These are phyloP conservation scores for Trypanosoma brucei DNA, from an alignment of 208 protist genomes.

Conservation along the genomic window DNA sequence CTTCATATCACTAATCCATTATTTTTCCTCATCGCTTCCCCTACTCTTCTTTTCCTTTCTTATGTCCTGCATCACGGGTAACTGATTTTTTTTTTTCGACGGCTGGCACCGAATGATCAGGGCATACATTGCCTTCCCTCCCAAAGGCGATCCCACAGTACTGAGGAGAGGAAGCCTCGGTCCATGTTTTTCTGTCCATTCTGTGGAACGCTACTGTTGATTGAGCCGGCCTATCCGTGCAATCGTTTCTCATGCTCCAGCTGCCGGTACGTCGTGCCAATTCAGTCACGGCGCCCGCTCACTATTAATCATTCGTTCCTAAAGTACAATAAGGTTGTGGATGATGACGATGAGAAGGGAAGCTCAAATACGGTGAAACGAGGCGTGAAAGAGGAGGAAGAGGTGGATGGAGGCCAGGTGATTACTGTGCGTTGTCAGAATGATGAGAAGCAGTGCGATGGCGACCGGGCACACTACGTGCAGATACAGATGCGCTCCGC, in stretches of 20 bases:
- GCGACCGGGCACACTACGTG: constrained; percentile 89
- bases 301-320: constrained; percentile 61
- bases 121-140: background rate
- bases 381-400: constrained; percentile 28
- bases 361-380: background rate
- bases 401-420: constrained; percentile 63
- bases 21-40: no score
- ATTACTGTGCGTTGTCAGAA: constrained; percentile 82
- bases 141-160: background rate
- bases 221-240: constrained; percentile 29
- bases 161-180: background rate
- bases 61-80: no score
- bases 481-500: constrained; percentile 97
- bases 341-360: constrained; percentile 5
- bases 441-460: constrained; percentile 70
- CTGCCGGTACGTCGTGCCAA: constrained; percentile 60
- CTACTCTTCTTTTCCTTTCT: background rate
- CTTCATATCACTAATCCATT: no score
- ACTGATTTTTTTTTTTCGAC: no score
- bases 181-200: constrained; percentile 89
- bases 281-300: constrained; percentile 27
- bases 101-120: background rate
- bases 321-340: constrained; percentile 42
- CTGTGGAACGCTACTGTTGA: constrained; percentile 79
- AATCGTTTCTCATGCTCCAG: constrained; percentile 65